Evolutionary conservation across 495 filamentous ascomycete genomes (phyloP).

Genomic region (Wilcoxina mikolae): DNA sequence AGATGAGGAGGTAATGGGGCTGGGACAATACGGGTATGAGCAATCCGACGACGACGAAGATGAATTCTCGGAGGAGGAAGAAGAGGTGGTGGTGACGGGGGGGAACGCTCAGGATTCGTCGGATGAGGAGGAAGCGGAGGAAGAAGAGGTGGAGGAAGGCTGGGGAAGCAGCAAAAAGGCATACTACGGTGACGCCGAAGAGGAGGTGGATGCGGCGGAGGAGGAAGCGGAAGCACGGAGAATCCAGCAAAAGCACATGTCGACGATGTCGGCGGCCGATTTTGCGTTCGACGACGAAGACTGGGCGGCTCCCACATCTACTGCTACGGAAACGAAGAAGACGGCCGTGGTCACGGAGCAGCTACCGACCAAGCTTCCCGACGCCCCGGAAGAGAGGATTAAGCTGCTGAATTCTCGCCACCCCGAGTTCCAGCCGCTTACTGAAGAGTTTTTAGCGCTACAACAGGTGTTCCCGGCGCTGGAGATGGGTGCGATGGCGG

Average conservation of each 20-base stretch:
- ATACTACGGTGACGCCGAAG: constrained; percentile 83
- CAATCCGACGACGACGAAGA: constrained; percentile 13
- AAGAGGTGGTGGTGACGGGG: constrained; percentile 29
- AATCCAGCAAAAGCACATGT: constrained; percentile 74
- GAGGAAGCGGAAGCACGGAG: constrained; percentile 81
- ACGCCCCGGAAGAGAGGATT: constrained; percentile 64
- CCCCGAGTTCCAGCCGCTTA: constrained; percentile 77
- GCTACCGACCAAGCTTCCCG: constrained; percentile 63
- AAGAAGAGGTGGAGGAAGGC: constrained; percentile 58
- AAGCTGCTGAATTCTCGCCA: constrained; percentile 65
- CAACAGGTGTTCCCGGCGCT: constrained; percentile 49
- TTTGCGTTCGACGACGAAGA: constrained; percentile 83
- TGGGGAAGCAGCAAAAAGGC: constrained; percentile 74
- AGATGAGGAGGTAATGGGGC: constrained; percentile 38
- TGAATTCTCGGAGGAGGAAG: constrained; percentile 33
- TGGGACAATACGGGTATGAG: constrained; percentile 41
- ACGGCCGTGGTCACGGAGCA: constrained; percentile 57
- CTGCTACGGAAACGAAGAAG: constrained; percentile 30
- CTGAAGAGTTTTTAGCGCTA: constrained; percentile 61
- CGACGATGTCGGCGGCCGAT: constrained; percentile 74
- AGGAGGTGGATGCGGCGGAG: constrained; percentile 76
- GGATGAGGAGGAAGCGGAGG: constrained; percentile 32
- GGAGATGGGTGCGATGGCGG: constrained; percentile 40
- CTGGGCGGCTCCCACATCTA: constrained; percentile 44
- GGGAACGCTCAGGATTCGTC: constrained; percentile 19